A percentile compares a stretch with the other conserved stretches of the same genome.
Evolutionary conservation across 768 basidiomycete species (phyloP).

Genomic region (Lentinus tigrinus): DNA sequence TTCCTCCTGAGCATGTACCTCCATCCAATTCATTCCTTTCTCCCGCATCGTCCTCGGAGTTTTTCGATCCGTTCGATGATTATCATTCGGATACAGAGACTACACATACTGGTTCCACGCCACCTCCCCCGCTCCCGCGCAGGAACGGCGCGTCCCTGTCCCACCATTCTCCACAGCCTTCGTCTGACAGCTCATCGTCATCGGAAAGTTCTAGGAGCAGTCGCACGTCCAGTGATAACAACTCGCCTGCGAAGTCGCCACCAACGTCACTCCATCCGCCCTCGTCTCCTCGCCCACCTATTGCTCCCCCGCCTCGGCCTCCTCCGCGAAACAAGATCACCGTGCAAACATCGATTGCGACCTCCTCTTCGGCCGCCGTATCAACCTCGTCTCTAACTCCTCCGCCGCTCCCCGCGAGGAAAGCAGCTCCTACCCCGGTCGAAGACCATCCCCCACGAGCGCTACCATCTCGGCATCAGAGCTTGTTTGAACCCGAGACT

Average conservation of each 20-base stretch:
- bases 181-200: conserved; percentile 15
- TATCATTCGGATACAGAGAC: conserved; percentile 6
- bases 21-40: background rate
- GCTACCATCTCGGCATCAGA: conserved; percentile 10
- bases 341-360: background rate
- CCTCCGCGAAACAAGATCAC: conserved; percentile 20
- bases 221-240: conserved; percentile 39
- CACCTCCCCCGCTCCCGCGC: conserved; percentile 15
- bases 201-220: conserved; percentile 36
- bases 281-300: conserved; percentile 17
- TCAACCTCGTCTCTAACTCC: conserved; percentile 29
- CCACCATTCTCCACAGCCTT: conserved; percentile 11
- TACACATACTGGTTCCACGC: background rate
- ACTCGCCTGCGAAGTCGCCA: conserved; percentile 22
- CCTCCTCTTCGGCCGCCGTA: conserved; percentile 16
- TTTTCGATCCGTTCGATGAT: conserved; percentile 12
- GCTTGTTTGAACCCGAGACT: conserved; percentile 10
- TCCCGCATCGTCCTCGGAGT: background rate
- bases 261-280: conserved; percentile 16
- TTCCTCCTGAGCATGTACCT: conserved; percentile 1
- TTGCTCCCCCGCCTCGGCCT: conserved; percentile 22
- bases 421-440: conserved; percentile 9
- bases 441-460: conserved; percentile 16
- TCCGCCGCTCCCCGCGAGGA: conserved; percentile 36
- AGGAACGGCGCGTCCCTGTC: background rate